Percentiles rank a stretch among this genome's conserved stretches.
phyloP scores from a whole-genome alignment of 192 early-diverging fungal genomes.

The Mortierella alpina region DNA sequence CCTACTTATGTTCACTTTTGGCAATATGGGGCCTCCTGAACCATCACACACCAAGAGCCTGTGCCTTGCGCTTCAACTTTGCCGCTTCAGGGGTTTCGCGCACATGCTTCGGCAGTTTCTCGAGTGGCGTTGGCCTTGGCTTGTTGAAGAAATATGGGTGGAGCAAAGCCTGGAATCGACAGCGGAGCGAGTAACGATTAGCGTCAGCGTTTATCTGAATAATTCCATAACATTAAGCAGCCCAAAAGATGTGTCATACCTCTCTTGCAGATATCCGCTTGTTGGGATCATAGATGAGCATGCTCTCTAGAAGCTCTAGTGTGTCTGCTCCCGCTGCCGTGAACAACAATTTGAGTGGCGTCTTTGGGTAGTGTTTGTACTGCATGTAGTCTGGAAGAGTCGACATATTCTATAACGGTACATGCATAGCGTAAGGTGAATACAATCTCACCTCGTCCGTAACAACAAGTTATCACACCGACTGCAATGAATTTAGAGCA shows the following conservation, averaged over 20 bases:
- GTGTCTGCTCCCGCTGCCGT: conserved; percentile 88
- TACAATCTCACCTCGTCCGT: background rate
- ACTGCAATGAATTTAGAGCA: background rate
- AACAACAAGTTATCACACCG: background rate
- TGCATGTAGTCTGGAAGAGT: conserved; percentile 77
- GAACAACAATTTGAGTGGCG: conserved; percentile 79
- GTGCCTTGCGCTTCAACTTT: conserved; percentile 42
- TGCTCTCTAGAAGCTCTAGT: conserved; percentile 84
- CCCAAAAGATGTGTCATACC: conserved; percentile 50
- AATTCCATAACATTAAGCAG: background rate
- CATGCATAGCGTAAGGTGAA: background rate
- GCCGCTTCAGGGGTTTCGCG: conserved; percentile 44
- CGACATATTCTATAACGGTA: conserved; percentile 65
- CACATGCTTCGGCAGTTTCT: conserved; percentile 70
- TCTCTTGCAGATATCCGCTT: conserved; percentile 83
- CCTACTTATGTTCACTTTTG: background rate
- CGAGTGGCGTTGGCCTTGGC: conserved; percentile 76
- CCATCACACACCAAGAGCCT: conserved; percentile 31
- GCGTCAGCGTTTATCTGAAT: background rate
- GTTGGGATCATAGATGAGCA: conserved; percentile 89
- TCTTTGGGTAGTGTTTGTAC: conserved; percentile 78
- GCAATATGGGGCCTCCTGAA: background rate
- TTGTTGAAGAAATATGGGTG: conserved; percentile 81
- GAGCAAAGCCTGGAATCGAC: conserved; percentile 61
- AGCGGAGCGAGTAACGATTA: background rate